Percentiles rank a stretch among this genome's conserved stretches.
Conservation (phyloP, 495 filamentous ascomycete genomes). For the Trichocladium uniseriatum region DNA sequence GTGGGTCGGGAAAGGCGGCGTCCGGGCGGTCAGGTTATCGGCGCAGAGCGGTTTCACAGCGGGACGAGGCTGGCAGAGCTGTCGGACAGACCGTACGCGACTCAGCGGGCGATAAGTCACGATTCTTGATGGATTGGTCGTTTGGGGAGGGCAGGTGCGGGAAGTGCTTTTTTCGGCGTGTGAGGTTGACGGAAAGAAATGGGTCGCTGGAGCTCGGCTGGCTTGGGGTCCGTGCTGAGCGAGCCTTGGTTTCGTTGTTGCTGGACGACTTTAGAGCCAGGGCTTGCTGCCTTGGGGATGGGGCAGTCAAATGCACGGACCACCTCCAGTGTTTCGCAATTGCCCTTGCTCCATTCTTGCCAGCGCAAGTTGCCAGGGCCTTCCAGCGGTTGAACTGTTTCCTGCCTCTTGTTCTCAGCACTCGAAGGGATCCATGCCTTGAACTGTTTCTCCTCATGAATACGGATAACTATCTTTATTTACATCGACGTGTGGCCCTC, state of each 20-base stretch:
- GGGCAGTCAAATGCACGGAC: slow-evolving; percentile 3
- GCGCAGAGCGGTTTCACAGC: background rate
- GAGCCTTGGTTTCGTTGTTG: background rate
- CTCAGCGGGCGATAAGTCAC: slow-evolving; percentile 6
- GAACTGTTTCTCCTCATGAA: too few species aligned
- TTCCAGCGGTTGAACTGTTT: too few species aligned
- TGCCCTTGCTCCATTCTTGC: too few species aligned
- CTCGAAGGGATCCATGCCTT: too few species aligned
- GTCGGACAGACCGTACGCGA: slow-evolving; percentile 7
- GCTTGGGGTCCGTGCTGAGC: slow-evolving; percentile 15
- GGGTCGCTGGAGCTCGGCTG: slow-evolving; percentile 20
- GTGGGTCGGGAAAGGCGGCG: too few species aligned
- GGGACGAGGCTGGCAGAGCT: background rate
- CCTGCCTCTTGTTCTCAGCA: too few species aligned
- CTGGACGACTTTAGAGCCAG: too few species aligned
- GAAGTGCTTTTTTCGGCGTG: slow-evolving; percentile 26
- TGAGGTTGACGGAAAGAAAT: slow-evolving; percentile 29
- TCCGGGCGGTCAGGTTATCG: too few species aligned
- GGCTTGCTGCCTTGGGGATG: slow-evolving; percentile 12
- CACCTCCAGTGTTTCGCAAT: too few species aligned
- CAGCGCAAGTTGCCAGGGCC: too few species aligned
- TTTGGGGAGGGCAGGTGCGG: slow-evolving; percentile 6
- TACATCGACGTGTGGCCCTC: too few species aligned
- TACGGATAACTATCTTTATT: too few species aligned
- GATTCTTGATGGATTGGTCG: slow-evolving; percentile 18